Base-by-base conservation (phyloP, 1,139 yeast genomes). In the Sugiyamaella grinbergsii region DNA sequence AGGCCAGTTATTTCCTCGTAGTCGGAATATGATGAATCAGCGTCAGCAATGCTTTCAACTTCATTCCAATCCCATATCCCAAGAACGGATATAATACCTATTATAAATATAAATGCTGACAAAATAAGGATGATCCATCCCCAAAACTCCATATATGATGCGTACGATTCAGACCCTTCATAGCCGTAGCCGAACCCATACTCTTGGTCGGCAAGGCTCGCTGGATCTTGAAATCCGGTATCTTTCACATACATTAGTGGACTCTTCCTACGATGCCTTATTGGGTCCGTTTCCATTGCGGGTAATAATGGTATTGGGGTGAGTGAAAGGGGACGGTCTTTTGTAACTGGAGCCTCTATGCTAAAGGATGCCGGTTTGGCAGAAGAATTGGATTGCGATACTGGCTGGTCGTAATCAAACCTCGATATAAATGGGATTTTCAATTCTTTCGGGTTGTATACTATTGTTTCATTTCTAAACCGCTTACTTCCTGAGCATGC, bases 1-100 rank as follows among this genome's bases (percentile, higher is more conserved):
- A 64, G 66, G 19, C 73, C 75, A 11, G 68, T 63, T 13, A 54
- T 59, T 24, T 63, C 63, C 37, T 68, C 73, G 43, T 57, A 59
- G 34, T 58, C 59, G 10, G 42, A 54, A 42, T 54, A 52, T 13
- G 47, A 43, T 3, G 20, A 44, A 28, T 24, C 41, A 20, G 40
- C 22, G 39, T 3, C 23, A 22, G 20, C 28, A 18, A 42, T 11
- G 38, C 19, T 10, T 26, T 48, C 32, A 24, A 16, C 37, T 28
- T 28, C 39, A 39, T 6, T 34, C 47, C 37, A 37, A 42, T 56
- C 51, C 58, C 60, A 56, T n/a, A 59, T 48, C 20, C 65, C 68
- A 22, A 65, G 52, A 32, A 64, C 54, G 33, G 65, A 58, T 18
- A 62, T 61, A 16, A 63, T 49, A 5, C 69, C 69, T 5, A 57